These are phyloP conservation scores for Chiua virens DNA, from an alignment of 768 basidiomycete genomes.

Conservation along the genomic window DNA sequence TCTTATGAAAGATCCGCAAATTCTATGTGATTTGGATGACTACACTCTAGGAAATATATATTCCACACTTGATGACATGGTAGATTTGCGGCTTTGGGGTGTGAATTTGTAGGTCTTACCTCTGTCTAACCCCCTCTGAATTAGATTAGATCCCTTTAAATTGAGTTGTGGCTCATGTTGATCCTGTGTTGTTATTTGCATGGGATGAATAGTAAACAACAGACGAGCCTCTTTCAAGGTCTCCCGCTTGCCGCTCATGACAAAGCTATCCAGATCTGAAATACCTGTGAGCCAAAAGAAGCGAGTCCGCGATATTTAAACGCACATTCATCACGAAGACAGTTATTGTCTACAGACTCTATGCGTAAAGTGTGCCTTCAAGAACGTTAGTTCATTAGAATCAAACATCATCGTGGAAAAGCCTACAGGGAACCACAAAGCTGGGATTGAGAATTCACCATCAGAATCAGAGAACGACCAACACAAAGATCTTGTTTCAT, in stretches of 20 bases:
- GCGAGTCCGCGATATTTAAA: background rate
- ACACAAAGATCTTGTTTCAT: constrained; percentile 17
- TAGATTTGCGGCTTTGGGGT: no score
- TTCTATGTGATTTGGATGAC: no score
- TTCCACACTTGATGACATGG: no score
- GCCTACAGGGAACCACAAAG: constrained; percentile 18
- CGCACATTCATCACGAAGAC: no score
- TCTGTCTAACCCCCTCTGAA: no score
- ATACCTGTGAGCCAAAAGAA: background rate
- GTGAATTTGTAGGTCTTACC: no score
- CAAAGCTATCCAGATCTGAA: constrained; percentile 15
- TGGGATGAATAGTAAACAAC: constrained; percentile 26
- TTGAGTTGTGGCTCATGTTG: constrained; percentile 30
- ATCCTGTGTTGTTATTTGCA: constrained; percentile 31
- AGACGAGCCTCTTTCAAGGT: constrained; percentile 17
- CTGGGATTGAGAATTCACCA: constrained; percentile 16
- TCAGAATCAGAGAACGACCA: constrained; percentile 12
- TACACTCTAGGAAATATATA: no score
- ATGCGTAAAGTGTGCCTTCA: constrained; percentile 20
- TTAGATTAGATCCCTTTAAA: no score
- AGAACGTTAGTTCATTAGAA: background rate
- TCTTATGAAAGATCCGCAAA: no score
- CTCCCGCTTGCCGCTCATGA: constrained; percentile 19
- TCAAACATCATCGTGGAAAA: background rate
- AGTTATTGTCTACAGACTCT: no score